These are phyloP conservation scores for Pseudoturritis turrita DNA, from an alignment of 345 rosid genomes.

Conservation along the genomic window DNA sequence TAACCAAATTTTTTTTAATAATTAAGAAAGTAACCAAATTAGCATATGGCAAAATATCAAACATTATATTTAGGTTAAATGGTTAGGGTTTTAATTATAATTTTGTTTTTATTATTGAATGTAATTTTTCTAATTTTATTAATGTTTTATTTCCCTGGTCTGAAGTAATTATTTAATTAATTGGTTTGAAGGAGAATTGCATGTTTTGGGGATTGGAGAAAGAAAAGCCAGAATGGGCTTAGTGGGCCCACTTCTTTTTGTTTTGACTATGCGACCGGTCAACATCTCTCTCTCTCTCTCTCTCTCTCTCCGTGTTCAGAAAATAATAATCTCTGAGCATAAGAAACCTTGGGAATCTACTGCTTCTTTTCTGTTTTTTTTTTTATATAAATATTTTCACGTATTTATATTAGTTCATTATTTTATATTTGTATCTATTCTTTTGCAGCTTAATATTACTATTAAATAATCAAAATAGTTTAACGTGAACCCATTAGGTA, in stretches of 20 bases:
- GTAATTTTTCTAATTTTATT: too few species aligned
- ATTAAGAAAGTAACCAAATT: too few species aligned
- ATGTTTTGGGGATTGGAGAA: conserved; percentile 29
- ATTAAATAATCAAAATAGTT: neutral
- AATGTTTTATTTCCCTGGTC: neutral
- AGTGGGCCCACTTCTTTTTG: conserved; percentile 29
- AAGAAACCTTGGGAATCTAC: conserved; percentile 40
- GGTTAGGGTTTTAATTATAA: too few species aligned
- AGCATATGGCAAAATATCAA: too few species aligned
- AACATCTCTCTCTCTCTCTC: conserved; percentile 30
- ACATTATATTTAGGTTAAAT: too few species aligned
- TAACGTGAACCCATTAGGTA: conserved; percentile 12
- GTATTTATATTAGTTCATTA: neutral
- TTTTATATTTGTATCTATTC: neutral
- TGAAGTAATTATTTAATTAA: neutral
- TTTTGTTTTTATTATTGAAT: too few species aligned
- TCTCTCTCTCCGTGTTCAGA: conserved; percentile 18
- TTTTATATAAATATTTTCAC: neutral
- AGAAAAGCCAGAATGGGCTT: conserved; percentile 24
- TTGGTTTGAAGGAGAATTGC: neutral
- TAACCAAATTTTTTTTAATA: too few species aligned
- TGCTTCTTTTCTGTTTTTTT: neutral
- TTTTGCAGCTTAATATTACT: conserved; percentile 1
- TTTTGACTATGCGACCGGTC: conserved; percentile 39
- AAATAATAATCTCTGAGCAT: conserved; percentile 19